Evolutionary conservation across 2,329 filamentous ascomycete genomes (phyloP).

Genomic region (Penicillium sp.): DNA sequence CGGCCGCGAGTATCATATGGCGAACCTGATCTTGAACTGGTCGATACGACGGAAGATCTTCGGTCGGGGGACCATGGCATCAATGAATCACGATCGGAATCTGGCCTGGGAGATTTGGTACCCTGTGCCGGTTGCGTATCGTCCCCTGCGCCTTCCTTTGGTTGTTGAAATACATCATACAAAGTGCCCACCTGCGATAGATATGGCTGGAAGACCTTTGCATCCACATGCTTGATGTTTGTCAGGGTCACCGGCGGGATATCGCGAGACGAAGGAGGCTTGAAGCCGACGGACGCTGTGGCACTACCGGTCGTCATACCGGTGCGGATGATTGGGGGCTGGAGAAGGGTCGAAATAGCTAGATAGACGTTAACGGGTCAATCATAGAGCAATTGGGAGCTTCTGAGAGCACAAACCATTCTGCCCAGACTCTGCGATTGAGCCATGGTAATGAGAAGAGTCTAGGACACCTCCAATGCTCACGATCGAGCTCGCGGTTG

Average conservation of each 20-base stretch:
- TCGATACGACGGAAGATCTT: constrained; percentile 43
- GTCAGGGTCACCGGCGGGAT: constrained; percentile 91
- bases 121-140: constrained; percentile 47
- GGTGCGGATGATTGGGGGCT: constrained; percentile 84
- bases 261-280: constrained; percentile 78
- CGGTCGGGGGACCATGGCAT: constrained; percentile 47
- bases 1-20: constrained; percentile 50
- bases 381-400: neutral
- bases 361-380: constrained; percentile 13
- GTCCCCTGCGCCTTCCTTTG: constrained; percentile 74
- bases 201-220: constrained; percentile 78
- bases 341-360: constrained; percentile 92
- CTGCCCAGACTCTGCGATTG: constrained; percentile 71
- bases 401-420: constrained; percentile 60
- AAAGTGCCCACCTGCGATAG: constrained; percentile 79
- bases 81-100: constrained; percentile 48
- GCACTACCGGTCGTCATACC: constrained; percentile 77
- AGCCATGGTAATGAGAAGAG: constrained; percentile 57
- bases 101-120: constrained; percentile 46
- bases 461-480: constrained; percentile 85
- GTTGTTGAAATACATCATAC: constrained; percentile 83
- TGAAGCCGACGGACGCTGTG: constrained; percentile 67
- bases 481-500: constrained; percentile 80
- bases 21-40: constrained; percentile 44
- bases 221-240: constrained; percentile 78